Conservation (phyloP, 2,329 filamentous ascomycete genomes). For the Neofusicoccum ribis region DNA sequence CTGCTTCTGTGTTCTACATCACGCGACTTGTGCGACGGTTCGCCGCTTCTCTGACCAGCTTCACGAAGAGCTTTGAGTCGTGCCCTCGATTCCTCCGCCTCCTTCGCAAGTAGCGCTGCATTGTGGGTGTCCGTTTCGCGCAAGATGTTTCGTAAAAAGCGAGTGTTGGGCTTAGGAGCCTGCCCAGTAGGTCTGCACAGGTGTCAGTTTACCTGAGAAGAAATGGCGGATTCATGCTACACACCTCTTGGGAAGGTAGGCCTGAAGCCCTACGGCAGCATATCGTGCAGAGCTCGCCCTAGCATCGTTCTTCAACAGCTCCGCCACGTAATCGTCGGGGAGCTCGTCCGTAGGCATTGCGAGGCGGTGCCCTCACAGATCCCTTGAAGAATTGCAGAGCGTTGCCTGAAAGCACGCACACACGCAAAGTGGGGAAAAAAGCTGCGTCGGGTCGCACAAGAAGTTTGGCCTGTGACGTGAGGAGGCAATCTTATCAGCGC, state of each 20-base stretch:
- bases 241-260: constrained; percentile 59
- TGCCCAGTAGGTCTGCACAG: constrained; percentile 60
- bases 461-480: constrained; percentile 7
- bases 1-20: not conserved
- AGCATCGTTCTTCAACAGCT: constrained; percentile 78
- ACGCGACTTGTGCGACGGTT: not conserved
- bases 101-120: constrained; percentile 78
- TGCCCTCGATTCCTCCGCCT: constrained; percentile 74
- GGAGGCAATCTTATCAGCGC: constrained; percentile 5
- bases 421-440: not conserved
- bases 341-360: constrained; percentile 41
- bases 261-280: constrained; percentile 71
- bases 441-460: not conserved
- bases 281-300: constrained; percentile 72
- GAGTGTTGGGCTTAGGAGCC: constrained; percentile 84
- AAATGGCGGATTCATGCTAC: constrained; percentile 21
- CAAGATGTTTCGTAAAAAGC: constrained; percentile 85
- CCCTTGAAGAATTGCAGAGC: too few relatives aligned
- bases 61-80: constrained; percentile 57
- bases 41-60: constrained; percentile 39
- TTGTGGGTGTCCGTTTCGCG: constrained; percentile 88
- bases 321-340: constrained; percentile 77
- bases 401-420: not conserved
- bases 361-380: not conserved
- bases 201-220: not conserved